Conservation (phyloP, 2,329 filamentous ascomycete species). For the Colletotrichum aenigma region DNA sequence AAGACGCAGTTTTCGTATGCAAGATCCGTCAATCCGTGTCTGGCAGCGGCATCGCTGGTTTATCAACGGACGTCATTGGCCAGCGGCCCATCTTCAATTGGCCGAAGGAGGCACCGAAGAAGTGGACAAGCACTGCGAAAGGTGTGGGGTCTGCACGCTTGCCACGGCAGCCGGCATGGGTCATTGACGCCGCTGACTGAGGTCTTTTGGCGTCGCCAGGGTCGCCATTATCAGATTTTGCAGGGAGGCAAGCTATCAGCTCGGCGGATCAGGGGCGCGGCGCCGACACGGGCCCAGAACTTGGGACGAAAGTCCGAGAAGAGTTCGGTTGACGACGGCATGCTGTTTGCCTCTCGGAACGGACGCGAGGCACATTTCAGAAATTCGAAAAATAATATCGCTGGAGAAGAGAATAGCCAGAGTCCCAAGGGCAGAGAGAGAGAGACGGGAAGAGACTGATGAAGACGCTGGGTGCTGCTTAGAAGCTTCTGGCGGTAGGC, state of each 20-base stretch:
- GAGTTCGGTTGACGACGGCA: not conserved
- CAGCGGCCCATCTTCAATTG: not conserved
- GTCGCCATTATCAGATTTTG: not conserved
- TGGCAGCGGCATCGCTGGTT: not conserved
- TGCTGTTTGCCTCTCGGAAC: not conserved
- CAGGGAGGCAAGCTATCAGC: not conserved
- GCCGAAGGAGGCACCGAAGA: slow-evolving; percentile 6
- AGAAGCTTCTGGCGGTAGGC: not conserved
- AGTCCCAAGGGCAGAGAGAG: not conserved
- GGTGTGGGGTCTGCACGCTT: not conserved
- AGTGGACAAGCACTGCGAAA: not conserved
- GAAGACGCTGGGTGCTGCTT: not conserved
- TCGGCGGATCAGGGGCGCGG: slow-evolving; percentile 3
- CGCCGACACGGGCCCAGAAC: not conserved
- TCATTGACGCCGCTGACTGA: slow-evolving; percentile 10
- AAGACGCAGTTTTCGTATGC: not conserved
- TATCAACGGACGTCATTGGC: not conserved
- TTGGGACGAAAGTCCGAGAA: slow-evolving; percentile 15
- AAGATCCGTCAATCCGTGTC: not conserved
- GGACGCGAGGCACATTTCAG: not conserved
- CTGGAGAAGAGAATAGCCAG: accelerated
- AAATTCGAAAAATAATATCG: not conserved
- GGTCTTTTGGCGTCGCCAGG: not conserved
- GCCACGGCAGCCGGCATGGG: not conserved
- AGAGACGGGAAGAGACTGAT: not conserved